Evolutionary conservation across 2,329 filamentous ascomycete species (phyloP), one percentile per base, ranked within the genome.

Genomic region (Scedosporium dehoogii): DNA sequence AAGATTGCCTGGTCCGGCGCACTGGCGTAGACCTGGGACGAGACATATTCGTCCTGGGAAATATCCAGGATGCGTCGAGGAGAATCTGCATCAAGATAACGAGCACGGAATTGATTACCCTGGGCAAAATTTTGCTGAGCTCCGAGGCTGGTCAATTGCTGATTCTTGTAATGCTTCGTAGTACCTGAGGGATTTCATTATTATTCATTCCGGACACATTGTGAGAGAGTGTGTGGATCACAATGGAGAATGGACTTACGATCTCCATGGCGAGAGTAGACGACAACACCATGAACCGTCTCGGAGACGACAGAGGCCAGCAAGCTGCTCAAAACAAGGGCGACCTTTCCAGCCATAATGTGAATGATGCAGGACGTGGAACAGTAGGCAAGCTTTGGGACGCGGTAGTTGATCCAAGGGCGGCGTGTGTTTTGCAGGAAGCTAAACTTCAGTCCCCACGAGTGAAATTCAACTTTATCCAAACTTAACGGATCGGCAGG

Each of bases 261-360:
- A 61, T 74, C 72, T 14, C 72, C 72, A 56, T 74, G 72, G 23
- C 72, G 72, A 46, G 65, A 69, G 62, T 73, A 74, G 27, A 74
- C 68, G 6, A 73, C 69, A 2, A 68, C 71, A 25, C 72, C 72
- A 41, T 71, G 72, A 12, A 73, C 66, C 0, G 71, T 72, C 66
- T 73, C 72, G 5, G 72, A 70, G n/a, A 58, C 63, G n/a, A 66
- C 69, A 44, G 61, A 59, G 62, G 62, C 63, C 38, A 55, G 51
- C 51, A 55, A 25, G 51, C 18, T 55, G 51, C 51, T 55, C 51
- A 55, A 16, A 23, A 55, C 21, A 23, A 55, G 51, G 51, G 51
- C n/a, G 9, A 55, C 6, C 21, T 55, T 55, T 14, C 33, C 33
- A 38, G 64, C 62, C 53, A 68, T 55, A 23, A 23, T 29, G 51